Conservation (phyloP, 768 basidiomycete genomes). For the Trametes cubensis region DNA sequence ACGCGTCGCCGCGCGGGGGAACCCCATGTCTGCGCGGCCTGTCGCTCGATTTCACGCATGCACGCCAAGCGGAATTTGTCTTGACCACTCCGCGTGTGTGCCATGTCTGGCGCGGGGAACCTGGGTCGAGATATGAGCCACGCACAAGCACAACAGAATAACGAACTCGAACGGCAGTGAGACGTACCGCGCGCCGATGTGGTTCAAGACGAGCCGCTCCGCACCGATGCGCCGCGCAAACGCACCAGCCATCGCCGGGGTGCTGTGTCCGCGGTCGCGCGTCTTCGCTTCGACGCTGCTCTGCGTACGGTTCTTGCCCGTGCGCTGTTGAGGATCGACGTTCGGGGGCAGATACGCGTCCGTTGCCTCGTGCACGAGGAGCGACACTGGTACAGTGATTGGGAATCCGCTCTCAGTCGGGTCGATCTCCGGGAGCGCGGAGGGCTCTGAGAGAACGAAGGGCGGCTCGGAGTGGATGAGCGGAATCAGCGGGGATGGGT, state of each 20-base stretch:
- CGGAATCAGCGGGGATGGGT: constrained; percentile 61
- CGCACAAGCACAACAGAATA: too few relatives aligned
- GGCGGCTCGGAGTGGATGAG: constrained; percentile 37
- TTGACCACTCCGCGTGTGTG: not conserved
- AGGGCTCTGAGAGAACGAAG: not conserved
- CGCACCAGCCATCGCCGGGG: constrained; percentile 73
- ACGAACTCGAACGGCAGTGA: not conserved
- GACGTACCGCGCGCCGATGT: constrained; percentile 69
- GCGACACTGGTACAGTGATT: constrained; percentile 37
- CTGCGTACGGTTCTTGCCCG: constrained; percentile 41
- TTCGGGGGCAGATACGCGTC: constrained; percentile 66
- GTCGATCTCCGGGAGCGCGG: constrained; percentile 30
- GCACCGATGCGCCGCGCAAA: constrained; percentile 70
- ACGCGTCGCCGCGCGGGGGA: constrained; percentile 29
- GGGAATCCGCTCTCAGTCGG: constrained; percentile 37
- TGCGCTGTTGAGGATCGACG: constrained; percentile 54
- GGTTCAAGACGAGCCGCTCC: constrained; percentile 69
- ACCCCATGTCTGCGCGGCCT: constrained; percentile 34
- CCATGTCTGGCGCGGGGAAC: constrained; percentile 30
- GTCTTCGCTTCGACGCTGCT: constrained; percentile 46
- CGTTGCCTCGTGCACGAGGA: constrained; percentile 88
- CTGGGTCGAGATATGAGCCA: constrained; percentile 12
- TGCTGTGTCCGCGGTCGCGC: constrained; percentile 74
- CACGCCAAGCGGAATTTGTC: constrained; percentile 27
- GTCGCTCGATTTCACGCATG: constrained; percentile 36